Evolutionary conservation across 2,329 filamentous ascomycete genomes (phyloP), one percentile per base, ranked within the genome.

Genomic region (Penicillium sp.): DNA sequence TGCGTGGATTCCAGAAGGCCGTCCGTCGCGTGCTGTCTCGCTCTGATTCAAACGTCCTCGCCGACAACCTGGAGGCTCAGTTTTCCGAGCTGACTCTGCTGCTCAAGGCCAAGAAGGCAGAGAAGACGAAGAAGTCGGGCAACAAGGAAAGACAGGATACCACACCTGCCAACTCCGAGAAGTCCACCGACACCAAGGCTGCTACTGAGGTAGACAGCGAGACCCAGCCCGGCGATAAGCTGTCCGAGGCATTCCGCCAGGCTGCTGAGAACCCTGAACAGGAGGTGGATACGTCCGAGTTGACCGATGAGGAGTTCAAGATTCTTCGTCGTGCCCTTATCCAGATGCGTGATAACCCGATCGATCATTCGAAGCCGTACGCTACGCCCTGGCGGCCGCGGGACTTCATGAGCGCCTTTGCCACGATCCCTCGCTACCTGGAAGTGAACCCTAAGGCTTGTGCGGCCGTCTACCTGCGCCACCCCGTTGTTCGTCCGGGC

Each of bases 381-480:
- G 79, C 79, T 4, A 96, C 90, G 1, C 93, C 93, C 12, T 98
- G 93, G 93, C 74, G 78, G 56, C 93, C 93, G 10, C 79, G 89
- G 48, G 79, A 85, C 45, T 97, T 81, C 71, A 94, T 98, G 87
- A 78, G 80, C 45, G 83, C 90, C 0, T 98, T 98, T 70, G 89
- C 90, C 22, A 96, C 95, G 70, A 89, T 98, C 59, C 93, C 93
- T 9, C 77, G 87, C 46, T 98, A 97, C 69, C 80, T 98, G 53
- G 93, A 98, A 73, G 93, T 98, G 61, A 96, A 97, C 76, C 93
- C 95, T 69, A 94, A 90, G 64, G 86, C 97, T 62, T 98, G 93
- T 71, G 85, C 90, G 1, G 93, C 93, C 10, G 89, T 98, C 35
- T 98, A 98, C 69, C 74, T 98, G 54, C 80, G 93, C 51, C 91